Evolutionary conservation across 257 asterid genomes (phyloP).

Genomic region (Solanum corneliomulleri): DNA sequence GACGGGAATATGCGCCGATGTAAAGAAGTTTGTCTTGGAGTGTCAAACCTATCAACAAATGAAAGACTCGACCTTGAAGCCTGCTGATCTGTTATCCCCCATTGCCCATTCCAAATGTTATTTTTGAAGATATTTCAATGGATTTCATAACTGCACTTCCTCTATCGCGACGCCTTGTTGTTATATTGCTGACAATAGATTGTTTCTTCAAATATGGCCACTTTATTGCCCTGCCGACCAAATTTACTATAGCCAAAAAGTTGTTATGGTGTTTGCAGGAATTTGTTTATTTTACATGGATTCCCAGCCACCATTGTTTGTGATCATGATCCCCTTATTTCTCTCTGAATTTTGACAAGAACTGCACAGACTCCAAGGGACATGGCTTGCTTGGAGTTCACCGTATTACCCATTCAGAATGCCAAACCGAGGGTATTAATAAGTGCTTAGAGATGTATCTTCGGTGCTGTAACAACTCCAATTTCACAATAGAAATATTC

Average conservation of each 20-base stretch:
- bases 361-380: not conserved
- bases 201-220: not conserved
- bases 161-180: not conserved
- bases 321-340: not conserved
- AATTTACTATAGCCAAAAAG: not conserved
- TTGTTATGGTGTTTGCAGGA: not conserved
- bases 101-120: not conserved
- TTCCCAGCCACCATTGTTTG: not conserved
- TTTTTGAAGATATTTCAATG: not conserved
- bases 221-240: not conserved
- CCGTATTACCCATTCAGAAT: not conserved
- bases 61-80: not conserved
- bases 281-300: not conserved
- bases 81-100: not conserved
- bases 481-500: too few relatives aligned
- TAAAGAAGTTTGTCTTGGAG: not conserved
- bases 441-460: not conserved
- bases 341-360: not conserved
- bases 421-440: not conserved
- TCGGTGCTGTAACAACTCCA: not conserved
- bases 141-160: not conserved
- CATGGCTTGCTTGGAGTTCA: not conserved
- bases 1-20: not conserved
- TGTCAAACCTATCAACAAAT: not conserved
- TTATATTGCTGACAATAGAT: not conserved